Evolutionary conservation across 2,329 filamentous ascomycete species (phyloP).

Genomic region (Epichloe aotearoae): DNA sequence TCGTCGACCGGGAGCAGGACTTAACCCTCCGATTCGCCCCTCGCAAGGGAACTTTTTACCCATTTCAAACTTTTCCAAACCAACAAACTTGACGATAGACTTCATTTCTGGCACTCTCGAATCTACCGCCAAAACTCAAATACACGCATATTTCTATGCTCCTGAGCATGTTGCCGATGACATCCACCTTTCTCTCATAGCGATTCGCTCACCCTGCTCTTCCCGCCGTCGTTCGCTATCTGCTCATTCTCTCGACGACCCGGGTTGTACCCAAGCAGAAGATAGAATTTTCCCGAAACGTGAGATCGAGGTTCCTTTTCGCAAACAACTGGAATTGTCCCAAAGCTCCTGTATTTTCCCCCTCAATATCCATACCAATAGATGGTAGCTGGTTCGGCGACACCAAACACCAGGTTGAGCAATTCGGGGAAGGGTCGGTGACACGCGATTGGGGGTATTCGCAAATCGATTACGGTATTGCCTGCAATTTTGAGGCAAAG

Average conservation of each 20-base stretch:
- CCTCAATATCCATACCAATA: conserved; percentile 2
- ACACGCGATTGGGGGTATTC: conserved; percentile 9
- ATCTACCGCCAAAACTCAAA: background rate
- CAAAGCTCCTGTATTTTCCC: background rate
- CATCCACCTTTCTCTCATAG: background rate
- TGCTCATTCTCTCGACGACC: background rate
- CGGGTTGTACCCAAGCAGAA: background rate
- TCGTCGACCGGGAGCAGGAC: background rate
- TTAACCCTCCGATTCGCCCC: background rate
- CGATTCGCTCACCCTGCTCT: background rate
- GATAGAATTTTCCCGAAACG: background rate
- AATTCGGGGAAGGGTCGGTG: conserved; percentile 8
- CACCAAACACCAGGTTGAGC: conserved; percentile 8
- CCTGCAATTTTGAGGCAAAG: background rate
- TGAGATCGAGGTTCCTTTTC: background rate
- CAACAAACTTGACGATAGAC: background rate
- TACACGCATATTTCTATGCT: background rate
- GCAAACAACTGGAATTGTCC: background rate
- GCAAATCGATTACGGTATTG: background rate
- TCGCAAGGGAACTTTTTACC: background rate
- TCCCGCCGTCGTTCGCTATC: background rate
- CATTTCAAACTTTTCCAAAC: background rate
- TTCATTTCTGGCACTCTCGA: conserved; percentile 4
- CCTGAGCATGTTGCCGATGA: conserved; percentile 1
- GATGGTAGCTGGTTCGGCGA: conserved; percentile 10